phyloP scores from a whole-genome alignment of 1,139 yeast species.

The Diutina rugosa region DNA sequence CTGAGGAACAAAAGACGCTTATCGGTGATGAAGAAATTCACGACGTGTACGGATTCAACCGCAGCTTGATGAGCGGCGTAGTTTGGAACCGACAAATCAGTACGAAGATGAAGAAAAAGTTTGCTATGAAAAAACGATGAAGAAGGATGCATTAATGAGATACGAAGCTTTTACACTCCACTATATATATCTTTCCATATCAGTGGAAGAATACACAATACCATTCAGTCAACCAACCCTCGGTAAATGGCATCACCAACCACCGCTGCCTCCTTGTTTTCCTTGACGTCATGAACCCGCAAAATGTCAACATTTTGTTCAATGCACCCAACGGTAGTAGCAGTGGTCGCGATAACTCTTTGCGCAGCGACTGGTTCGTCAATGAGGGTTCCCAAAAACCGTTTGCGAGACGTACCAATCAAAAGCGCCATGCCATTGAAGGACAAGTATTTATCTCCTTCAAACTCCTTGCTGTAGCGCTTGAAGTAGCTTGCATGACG shows the following conservation, averaged over 20 bases:
- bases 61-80: constrained; percentile 41
- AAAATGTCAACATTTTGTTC: constrained; percentile 70
- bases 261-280: constrained; percentile 46
- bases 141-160: background rate
- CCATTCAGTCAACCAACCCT: background rate
- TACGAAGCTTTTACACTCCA: background rate
- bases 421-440: constrained; percentile 52
- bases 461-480: constrained; percentile 25
- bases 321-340: constrained; percentile 63
- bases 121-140: background rate
- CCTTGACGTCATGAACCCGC: constrained; percentile 76
- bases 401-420: constrained; percentile 80
- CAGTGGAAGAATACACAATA: background rate
- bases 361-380: constrained; percentile 34
- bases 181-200: background rate
- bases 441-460: constrained; percentile 16
- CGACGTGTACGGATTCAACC: constrained; percentile 36
- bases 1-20: background rate
- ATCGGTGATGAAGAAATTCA: constrained; percentile 21
- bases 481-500: constrained; percentile 46
- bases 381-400: constrained; percentile 68
- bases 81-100: constrained; percentile 46
- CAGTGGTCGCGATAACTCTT: constrained; percentile 66
- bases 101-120: constrained; percentile 32
- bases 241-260: constrained; percentile 70